Evolutionary conservation across 306 rosid genomes (phyloP).

Genomic region (Ormosia semicastrata): DNA sequence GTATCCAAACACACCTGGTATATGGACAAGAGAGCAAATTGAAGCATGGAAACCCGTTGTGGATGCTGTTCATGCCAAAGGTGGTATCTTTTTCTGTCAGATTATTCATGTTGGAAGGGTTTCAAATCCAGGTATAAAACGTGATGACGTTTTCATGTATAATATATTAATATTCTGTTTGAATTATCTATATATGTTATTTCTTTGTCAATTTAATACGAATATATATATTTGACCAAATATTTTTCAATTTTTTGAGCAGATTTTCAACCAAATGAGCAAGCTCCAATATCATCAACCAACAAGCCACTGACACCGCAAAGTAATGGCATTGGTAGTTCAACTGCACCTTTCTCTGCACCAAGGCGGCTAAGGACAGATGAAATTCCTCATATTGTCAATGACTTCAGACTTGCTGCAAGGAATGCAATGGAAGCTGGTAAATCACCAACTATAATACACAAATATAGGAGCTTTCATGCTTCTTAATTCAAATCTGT

Average conservation of each 20-base stretch:
- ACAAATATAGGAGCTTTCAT: no score
- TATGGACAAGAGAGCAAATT: conserved; percentile 60
- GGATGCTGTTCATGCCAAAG: conserved; percentile 52
- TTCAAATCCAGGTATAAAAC: conserved; percentile 30
- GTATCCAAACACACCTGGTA: conserved; percentile 31
- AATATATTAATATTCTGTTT: background rate
- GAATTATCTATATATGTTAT: background rate
- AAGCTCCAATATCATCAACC: conserved; percentile 44
- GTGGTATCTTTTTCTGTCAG: conserved; percentile 51
- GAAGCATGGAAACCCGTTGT: conserved; percentile 53
- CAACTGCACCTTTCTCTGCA: background rate
- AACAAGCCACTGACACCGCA: conserved; percentile 37
- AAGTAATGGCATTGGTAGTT: background rate
- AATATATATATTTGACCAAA: background rate
- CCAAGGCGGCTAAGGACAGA: conserved; percentile 39
- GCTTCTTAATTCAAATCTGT: no score
- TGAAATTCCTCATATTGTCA: conserved; percentile 43
- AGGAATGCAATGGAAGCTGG: conserved; percentile 60
- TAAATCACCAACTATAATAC: background rate
- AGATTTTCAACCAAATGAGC: conserved; percentile 51
- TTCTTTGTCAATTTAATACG: background rate
- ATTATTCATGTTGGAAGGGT: conserved; percentile 44
- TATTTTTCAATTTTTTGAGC: background rate
- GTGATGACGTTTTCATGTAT: background rate
- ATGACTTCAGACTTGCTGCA: conserved; percentile 48